Percentiles rank a stretch among this genome's conserved stretches.
Evolutionary conservation across 169 alveolate species (phyloP).

Genomic region (Sarcocystis neurona): DNA sequence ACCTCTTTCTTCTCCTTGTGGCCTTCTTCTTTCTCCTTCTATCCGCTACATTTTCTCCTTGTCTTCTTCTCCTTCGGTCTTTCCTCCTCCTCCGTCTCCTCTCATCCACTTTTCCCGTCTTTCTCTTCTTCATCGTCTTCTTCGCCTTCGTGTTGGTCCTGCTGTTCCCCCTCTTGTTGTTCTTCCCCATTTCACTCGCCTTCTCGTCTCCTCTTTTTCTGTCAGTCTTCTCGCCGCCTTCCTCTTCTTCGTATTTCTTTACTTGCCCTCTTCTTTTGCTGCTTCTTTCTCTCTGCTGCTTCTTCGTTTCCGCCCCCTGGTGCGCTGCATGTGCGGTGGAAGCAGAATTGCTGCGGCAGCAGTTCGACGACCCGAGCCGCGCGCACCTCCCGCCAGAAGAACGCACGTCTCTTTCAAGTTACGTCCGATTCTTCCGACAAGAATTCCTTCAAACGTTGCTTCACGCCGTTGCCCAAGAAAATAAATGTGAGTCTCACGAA

Average conservation of each 20-base stretch:
- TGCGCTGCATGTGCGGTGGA: no score
- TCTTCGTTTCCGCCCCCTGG: no score
- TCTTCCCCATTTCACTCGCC: no score
- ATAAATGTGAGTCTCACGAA: not conserved
- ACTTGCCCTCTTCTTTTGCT: not conserved
- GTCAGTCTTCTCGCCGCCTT: not conserved
- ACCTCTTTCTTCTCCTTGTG: no score
- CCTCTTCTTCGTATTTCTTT: not conserved
- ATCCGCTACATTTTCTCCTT: no score
- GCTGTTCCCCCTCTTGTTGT: no score
- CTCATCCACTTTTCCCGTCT: no score
- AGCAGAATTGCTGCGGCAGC: not conserved
- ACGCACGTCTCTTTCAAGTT: slow-evolving; percentile 28
- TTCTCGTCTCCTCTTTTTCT: not conserved
- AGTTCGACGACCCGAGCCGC: slow-evolving; percentile 5
- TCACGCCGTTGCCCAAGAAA: not conserved
- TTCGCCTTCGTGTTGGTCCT: no score
- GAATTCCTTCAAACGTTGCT: slow-evolving; percentile 23
- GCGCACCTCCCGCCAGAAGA: not conserved
- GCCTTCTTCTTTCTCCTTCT: no score
- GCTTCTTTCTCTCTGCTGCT: not conserved
- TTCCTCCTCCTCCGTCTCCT: no score
- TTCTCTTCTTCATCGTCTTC: no score
- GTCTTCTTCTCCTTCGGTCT: no score
- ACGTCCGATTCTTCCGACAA: slow-evolving; percentile 29